These are phyloP conservation scores for Geranium rotundifolium DNA, from an alignment of 345 rosid species.

Conservation along the genomic window DNA sequence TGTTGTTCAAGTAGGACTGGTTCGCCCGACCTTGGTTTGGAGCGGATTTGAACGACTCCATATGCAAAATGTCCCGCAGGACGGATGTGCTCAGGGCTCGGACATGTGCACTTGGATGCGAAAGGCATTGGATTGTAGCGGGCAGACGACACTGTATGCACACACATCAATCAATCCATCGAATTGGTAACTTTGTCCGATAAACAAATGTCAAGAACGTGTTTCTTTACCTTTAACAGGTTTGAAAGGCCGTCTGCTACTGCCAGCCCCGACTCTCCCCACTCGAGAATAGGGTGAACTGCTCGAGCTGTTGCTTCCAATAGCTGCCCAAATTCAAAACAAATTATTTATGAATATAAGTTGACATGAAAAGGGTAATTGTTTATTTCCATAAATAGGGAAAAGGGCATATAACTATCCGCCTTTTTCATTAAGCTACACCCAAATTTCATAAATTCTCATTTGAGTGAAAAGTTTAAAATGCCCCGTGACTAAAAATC, in stretches of 20 bases:
- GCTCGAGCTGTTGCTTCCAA: conserved; percentile 97
- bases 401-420: no score
- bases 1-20: conserved; percentile 21
- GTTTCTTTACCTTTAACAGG: conserved; percentile 59
- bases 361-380: no score
- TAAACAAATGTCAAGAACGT: background rate
- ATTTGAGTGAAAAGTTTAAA: no score
- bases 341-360: no score
- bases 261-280: conserved; percentile 86
- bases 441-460: no score
- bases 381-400: no score
- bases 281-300: conserved; percentile 58
- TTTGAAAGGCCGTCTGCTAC: conserved; percentile 88
- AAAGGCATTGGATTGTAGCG: conserved; percentile 70
- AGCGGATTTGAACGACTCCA: conserved; percentile 27
- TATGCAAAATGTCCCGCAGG: conserved; percentile 54
- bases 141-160: conserved; percentile 80
- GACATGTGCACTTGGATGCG: conserved; percentile 92
- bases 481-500: no score
- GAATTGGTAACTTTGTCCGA: no score
- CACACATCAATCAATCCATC: no score
- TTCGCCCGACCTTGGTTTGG: conserved; percentile 30
- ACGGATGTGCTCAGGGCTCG: conserved; percentile 86
- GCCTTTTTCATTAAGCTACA: no score
- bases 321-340: conserved; percentile 33